Conservation (phyloP, 2,329 filamentous ascomycete genomes). For the Bimuria novae-zelandiae region DNA sequence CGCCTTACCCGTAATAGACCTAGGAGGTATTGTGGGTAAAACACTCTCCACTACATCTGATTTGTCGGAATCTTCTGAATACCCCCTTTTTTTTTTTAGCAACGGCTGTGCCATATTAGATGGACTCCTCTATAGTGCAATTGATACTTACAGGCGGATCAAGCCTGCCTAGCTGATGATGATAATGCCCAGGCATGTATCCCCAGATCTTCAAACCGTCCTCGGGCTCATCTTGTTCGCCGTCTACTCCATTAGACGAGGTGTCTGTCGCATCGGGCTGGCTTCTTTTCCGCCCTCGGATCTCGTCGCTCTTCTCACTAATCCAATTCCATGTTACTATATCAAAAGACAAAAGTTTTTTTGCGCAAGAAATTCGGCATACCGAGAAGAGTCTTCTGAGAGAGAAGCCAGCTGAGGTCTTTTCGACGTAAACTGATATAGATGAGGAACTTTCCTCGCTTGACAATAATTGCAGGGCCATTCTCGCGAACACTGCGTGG, state of each 20-base stretch:
- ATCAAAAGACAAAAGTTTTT: not conserved
- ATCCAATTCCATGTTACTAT: constrained; percentile 9
- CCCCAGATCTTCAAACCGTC: constrained; percentile 41
- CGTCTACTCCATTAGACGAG: constrained; percentile 7
- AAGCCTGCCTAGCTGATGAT: constrained; percentile 31
- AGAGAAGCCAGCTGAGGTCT: constrained; percentile 32
- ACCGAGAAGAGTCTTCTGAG: constrained; percentile 23
- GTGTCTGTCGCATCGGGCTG: constrained; percentile 15
- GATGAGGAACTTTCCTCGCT: constrained; percentile 53
- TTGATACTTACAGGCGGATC: constrained; percentile 21
- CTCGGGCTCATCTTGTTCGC: constrained; percentile 19
- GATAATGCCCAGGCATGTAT: constrained; percentile 44
- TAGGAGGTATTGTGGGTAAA: constrained; percentile 36
- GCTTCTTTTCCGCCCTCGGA: constrained; percentile 28
- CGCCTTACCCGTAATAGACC: constrained; percentile 36
- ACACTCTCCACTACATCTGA: constrained; percentile 41
- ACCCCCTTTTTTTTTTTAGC: constrained; percentile 13
- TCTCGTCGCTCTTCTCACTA: constrained; percentile 22
- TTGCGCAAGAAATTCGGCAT: constrained; percentile 12
- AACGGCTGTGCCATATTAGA: constrained; percentile 8
- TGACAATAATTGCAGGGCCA: constrained; percentile 59
- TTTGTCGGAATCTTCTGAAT: constrained; percentile 18
- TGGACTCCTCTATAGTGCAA: not conserved
- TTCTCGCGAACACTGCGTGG: constrained; percentile 52
- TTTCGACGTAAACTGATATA: constrained; percentile 52